Percentiles rank a stretch among this genome's conserved stretches.
Evolutionary conservation across 75 land plant genomes (phyloP).

Genomic region (Sequoiadendron giganteum): DNA sequence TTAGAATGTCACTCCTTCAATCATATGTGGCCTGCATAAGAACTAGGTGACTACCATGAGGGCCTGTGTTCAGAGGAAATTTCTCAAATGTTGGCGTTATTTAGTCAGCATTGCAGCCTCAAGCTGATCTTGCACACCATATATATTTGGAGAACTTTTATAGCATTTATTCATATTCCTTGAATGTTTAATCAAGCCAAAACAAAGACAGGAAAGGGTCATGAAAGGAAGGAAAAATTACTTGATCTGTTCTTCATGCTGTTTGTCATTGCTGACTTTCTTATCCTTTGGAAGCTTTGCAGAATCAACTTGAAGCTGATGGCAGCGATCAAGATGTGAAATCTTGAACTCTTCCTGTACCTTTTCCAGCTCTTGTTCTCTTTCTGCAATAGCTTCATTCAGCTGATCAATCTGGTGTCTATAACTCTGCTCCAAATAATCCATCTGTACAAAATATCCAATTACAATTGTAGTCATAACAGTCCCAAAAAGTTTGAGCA

Average conservation of each 20-base stretch:
- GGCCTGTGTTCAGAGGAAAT: not conserved
- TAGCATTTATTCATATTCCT: not conserved
- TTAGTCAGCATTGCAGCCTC: not conserved
- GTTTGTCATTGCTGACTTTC: not conserved
- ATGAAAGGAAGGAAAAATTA: not conserved
- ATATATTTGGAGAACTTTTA: not conserved
- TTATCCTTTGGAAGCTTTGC: not conserved
- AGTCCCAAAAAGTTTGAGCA: not conserved
- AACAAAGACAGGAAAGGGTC: not conserved
- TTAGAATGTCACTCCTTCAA: not conserved
- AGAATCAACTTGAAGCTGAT: constrained; percentile 12
- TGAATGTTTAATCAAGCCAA: not conserved
- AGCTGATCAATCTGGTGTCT: constrained; percentile 10
- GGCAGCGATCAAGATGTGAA: constrained; percentile 3
- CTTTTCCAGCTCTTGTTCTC: constrained; percentile 6
- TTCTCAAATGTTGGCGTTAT: not conserved
- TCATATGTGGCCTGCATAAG: not conserved
- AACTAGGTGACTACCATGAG: not conserved
- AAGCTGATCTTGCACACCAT: not conserved
- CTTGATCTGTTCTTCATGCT: constrained; percentile 10
- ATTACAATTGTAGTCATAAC: not conserved
- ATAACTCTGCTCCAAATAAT: constrained; percentile 2
- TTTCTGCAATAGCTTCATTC: constrained; percentile 1
- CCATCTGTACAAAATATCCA: constrained; percentile 6
- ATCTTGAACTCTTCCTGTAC: constrained; percentile 1